Conservation (phyloP, 306 rosid species). For the Casuarina equisetifolia region DNA sequence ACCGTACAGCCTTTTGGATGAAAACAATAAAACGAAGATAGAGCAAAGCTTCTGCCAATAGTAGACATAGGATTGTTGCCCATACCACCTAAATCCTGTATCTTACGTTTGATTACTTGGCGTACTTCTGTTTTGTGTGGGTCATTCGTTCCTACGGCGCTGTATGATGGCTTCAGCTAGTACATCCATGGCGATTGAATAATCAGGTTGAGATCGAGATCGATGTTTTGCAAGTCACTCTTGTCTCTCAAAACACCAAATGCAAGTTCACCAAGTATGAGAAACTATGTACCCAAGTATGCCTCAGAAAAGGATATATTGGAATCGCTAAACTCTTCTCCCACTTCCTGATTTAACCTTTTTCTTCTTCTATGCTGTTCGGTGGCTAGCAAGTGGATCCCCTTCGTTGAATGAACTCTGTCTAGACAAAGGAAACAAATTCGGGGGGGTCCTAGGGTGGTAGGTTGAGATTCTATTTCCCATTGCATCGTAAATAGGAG, state of each 20-base stretch:
- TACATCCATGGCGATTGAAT: no score
- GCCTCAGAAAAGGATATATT: background rate
- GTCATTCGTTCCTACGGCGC: no score
- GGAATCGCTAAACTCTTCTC: background rate
- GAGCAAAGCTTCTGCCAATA: no score
- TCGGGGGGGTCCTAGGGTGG: conserved; percentile 44
- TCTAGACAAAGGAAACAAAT: conserved; percentile 39
- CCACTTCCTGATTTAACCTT: background rate
- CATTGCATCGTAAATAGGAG: conserved; percentile 50
- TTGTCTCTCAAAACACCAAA: no score
- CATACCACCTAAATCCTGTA: no score
- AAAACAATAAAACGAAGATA: no score
- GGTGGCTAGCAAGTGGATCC: conserved; percentile 25
- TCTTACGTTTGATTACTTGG: no score
- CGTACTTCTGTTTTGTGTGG: no score
- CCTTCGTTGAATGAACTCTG: conserved; percentile 40
- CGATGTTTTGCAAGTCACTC: background rate
- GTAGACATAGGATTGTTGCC: no score
- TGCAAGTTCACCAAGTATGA: background rate
- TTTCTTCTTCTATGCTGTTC: background rate
- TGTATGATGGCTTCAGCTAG: no score
- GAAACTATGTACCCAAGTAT: background rate
- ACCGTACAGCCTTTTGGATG: no score
- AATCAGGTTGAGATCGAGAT: background rate
- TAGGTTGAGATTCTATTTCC: conserved; percentile 69